Conservation (phyloP, 305 asterid species). For the Nicotiana rustica region DNA sequence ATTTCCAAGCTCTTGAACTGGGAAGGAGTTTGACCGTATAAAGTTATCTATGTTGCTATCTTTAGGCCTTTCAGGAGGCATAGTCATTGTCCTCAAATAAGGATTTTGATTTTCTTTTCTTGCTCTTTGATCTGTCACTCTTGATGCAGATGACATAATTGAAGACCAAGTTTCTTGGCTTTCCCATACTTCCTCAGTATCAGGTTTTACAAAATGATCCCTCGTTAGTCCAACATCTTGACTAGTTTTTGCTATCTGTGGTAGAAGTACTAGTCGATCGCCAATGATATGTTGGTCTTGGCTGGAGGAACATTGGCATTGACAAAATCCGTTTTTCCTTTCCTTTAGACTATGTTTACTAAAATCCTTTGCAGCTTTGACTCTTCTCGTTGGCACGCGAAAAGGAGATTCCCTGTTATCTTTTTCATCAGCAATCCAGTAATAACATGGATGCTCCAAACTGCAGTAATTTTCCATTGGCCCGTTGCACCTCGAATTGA, state of each 20-base stretch:
- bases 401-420: conserved; percentile 28
- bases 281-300: neutral
- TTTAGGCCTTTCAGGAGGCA: conserved; percentile 57
- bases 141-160: conserved; percentile 25
- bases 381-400: conserved; percentile 25
- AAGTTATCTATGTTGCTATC: conserved; percentile 42
- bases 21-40: conserved; percentile 56
- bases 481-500: neutral
- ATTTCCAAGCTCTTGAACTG: conserved; percentile 40
- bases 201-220: neutral
- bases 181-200: neutral
- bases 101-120: neutral
- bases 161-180: conserved; percentile 19
- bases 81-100: conserved; percentile 52
- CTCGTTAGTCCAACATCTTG: conserved; percentile 29
- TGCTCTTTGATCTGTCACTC: neutral
- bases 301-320: conserved; percentile 14
- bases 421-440: conserved; percentile 30
- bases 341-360: neutral
- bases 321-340: neutral
- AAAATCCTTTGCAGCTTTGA: conserved; percentile 1
- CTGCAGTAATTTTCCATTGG: conserved; percentile 36
- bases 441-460: conserved; percentile 42
- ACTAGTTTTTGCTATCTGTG: neutral
- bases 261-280: neutral